Conservation (phyloP, 371 early-diverging fungal genomes). For the Batrachochytrium dendrobatidis region DNA sequence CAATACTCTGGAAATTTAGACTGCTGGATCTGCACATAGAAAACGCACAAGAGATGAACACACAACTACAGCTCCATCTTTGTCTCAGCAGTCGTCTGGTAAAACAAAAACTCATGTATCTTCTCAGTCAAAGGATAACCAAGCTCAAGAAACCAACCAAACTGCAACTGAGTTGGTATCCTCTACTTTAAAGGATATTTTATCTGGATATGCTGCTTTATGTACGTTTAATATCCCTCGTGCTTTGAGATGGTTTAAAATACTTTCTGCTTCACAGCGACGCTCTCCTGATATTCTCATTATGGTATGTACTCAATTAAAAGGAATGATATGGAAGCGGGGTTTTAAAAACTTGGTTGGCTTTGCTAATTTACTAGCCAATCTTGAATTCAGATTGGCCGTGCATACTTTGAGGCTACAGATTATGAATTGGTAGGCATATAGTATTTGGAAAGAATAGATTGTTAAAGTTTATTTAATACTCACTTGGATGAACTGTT, state of each 20-base stretch:
- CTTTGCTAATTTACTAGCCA: neutral
- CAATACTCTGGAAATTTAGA: no score
- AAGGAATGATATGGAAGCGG: neutral
- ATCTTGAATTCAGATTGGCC: constrained; percentile 12
- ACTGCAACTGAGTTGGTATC: no score
- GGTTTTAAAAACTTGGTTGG: constrained; percentile 5
- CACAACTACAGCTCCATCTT: no score
- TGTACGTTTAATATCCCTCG: neutral
- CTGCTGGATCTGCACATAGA: no score
- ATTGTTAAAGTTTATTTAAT: no score
- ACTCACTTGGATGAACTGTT: constrained; percentile 12
- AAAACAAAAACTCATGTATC: no score
- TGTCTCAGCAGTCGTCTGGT: no score
- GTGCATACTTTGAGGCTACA: constrained; percentile 18
- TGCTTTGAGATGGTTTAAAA: constrained; percentile 4
- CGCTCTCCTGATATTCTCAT: constrained; percentile 3
- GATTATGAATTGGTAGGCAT: constrained; percentile 29
- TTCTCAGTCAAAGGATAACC: no score
- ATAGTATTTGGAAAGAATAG: neutral
- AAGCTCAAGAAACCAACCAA: no score
- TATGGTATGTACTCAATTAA: neutral
- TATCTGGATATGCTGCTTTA: no score
- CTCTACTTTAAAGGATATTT: no score
- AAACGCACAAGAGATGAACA: no score
- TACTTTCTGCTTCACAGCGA: constrained; percentile 8